phyloP scores from a whole-genome alignment of 768 basidiomycete genomes.

The Pseudohyphozyma bogoriensis region DNA sequence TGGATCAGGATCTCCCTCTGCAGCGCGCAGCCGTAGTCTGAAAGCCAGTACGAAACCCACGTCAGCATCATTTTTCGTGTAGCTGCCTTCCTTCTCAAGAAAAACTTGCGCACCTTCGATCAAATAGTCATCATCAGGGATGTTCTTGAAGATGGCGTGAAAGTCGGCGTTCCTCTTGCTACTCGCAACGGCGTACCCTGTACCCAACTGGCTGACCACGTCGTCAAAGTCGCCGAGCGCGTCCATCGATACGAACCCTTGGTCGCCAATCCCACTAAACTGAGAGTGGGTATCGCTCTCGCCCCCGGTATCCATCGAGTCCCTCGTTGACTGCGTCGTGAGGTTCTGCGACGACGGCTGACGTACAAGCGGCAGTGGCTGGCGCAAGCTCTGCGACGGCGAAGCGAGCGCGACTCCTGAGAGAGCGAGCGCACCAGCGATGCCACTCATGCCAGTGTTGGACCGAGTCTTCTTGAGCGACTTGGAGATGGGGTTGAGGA shows the following conservation, averaged over 20 bases:
- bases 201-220: conserved; percentile 31
- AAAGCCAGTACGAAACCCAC: too few species aligned
- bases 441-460: conserved; percentile 5
- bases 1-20: conserved; percentile 95
- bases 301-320: background rate
- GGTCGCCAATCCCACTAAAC: background rate
- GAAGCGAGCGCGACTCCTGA: conserved; percentile 24
- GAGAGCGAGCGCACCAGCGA: conserved; percentile 25
- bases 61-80: background rate
- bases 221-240: conserved; percentile 32
- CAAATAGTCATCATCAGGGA: conserved; percentile 92
- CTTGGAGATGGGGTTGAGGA: conserved; percentile 2
- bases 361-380: conserved; percentile 8
- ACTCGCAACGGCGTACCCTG: conserved; percentile 85
- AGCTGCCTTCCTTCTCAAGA: background rate
- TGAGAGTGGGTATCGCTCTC: background rate
- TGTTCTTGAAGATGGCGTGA: conserved; percentile 76
- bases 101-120: conserved; percentile 54
- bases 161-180: conserved; percentile 90
- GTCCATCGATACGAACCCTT: conserved; percentile 28
- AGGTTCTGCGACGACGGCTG: background rate
- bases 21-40: conserved; percentile 95
- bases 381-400: conserved; percentile 8
- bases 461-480: background rate
- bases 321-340: background rate